Evolutionary conservation across 2,329 filamentous ascomycete species (phyloP), one percentile per base, ranked within the genome.

Genomic region (Gnomoniopsis sp.): DNA sequence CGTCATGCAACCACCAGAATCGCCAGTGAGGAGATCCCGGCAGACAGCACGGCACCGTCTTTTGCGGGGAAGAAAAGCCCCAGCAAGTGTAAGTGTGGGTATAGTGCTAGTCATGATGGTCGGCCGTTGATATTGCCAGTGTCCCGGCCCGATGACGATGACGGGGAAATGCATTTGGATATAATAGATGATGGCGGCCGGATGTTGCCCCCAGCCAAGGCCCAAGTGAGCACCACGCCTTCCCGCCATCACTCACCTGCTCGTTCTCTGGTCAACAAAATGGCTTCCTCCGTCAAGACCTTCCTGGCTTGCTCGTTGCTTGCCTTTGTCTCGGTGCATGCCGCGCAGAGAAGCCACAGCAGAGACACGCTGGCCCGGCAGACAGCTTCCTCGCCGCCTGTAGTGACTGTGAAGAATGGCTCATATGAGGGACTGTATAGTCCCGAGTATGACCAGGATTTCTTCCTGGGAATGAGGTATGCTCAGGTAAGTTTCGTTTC

Each of bases 381-480:
- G 49, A 38, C 36, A 23, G 26, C 33, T 43, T 19, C 19, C 19
- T 54, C 41, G 15, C n/a, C n/a, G n/a, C 51, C 52, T 10, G 44
- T 55, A 15, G 64, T 62, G 34, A 57, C 62, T 4, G 54, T 63
- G 55, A 58, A 61, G 56, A 76, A 75, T 49, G 75, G 74, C n/a
- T 72, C 68, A 2, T 75, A 75, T 49, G 62, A 68, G 15, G 74
- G 74, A 7, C 21, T 71, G 15, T 62, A 70, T 58, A 68, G 70
- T 34, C 51, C 68, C 3, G 56, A 58, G 6, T 75, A 72, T 57
- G 64, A 76, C 30, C 80, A 83, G 55, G 81, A 84, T 53, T 71
- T 78, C 54, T 84, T 83, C 65, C 70, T 83, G 1, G 79, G 79
- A 11, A 78, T 87, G 6, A 83, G 83, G 0, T 87, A 80, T 65